Conservation (phyloP, 2,329 filamentous ascomycete genomes). For the Aspergillus latus region DNA sequence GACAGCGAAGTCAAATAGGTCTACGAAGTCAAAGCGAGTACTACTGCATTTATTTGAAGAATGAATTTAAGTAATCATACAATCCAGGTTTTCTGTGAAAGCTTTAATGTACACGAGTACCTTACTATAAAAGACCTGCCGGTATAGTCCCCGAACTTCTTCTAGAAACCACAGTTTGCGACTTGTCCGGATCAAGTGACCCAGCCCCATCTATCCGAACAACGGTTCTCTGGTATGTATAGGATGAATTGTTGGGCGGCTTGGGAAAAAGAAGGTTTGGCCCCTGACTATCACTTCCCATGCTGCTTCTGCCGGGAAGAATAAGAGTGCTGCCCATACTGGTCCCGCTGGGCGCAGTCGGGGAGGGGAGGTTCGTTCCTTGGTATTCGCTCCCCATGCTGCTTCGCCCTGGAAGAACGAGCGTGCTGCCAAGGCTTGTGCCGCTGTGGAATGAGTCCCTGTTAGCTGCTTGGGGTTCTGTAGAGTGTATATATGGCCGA, state of each 20-base stretch:
- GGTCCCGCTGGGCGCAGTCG: not conserved
- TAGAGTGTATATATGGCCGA: not conserved
- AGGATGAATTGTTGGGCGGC: slow-evolving; percentile 2
- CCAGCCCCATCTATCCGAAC: slow-evolving; percentile 31
- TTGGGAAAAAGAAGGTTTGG: slow-evolving; percentile 18
- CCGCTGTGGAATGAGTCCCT: slow-evolving; percentile 19
- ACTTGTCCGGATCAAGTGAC: slow-evolving; percentile 36
- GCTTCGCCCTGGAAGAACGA: slow-evolving; percentile 29
- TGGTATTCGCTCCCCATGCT: slow-evolving; percentile 25
- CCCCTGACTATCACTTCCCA: slow-evolving; percentile 12
- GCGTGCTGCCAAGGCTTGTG: slow-evolving; percentile 30
- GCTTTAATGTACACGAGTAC: too few species aligned
- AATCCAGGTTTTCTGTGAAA: too few species aligned
- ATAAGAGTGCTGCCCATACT: not conserved
- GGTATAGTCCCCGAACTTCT: slow-evolving; percentile 14
- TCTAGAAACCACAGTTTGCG: slow-evolving; percentile 33
- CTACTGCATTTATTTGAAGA: too few species aligned
- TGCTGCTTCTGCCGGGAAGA: not conserved
- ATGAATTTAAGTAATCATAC: too few species aligned
- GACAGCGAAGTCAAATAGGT: too few species aligned
- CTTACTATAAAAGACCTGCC: not conserved
- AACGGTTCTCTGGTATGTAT: slow-evolving; percentile 2
- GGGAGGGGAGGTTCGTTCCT: too few species aligned
- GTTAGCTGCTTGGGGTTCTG: not conserved
- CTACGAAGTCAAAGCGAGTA: too few species aligned